phyloP scores from a whole-genome alignment of 2,329 filamentous ascomycete species.

The Helminthosporium solani region DNA sequence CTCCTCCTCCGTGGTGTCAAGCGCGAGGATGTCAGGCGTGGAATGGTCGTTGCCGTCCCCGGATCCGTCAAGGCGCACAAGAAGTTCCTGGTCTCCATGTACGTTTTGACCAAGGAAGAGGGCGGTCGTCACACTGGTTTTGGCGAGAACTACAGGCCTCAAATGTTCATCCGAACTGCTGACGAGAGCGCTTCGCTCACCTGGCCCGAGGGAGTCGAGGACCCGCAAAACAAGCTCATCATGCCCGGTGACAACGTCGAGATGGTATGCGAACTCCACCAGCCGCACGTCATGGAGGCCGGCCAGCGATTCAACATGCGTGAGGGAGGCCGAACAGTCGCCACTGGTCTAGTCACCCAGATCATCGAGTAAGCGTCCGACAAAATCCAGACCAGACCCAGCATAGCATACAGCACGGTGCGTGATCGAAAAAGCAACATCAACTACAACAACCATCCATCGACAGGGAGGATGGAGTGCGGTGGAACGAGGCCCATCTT shows the following conservation, averaged over 20 bases:
- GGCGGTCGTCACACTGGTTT: slow-evolving; percentile 97
- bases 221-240: slow-evolving; percentile 73
- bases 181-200: slow-evolving; percentile 72
- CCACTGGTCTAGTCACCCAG: slow-evolving; percentile 43
- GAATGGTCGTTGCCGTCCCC: slow-evolving; percentile 89
- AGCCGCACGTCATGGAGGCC: slow-evolving; percentile 82
- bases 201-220: slow-evolving; percentile 82
- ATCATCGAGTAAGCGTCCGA: slow-evolving; percentile 33
- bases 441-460: slow-evolving; percentile 4
- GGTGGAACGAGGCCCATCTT: neutral
- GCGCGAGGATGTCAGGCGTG: slow-evolving; percentile 90
- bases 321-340: slow-evolving; percentile 75
- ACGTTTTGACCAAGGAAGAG: slow-evolving; percentile 96
- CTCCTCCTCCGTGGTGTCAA: slow-evolving; percentile 93
- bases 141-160: slow-evolving; percentile 92
- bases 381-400: too few relatives aligned
- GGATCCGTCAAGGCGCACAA: slow-evolving; percentile 81
- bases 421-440: neutral
- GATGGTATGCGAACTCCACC: slow-evolving; percentile 85
- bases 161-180: slow-evolving; percentile 93
- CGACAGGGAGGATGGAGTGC: neutral
- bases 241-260: slow-evolving; percentile 99
- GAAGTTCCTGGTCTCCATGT: slow-evolving; percentile 94
- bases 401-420: too few relatives aligned
- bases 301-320: slow-evolving; percentile 98